Evolutionary conservation across 2,329 filamentous ascomycete genomes (phyloP).

Genomic region (Chrysoporthe deuterocubensis): DNA sequence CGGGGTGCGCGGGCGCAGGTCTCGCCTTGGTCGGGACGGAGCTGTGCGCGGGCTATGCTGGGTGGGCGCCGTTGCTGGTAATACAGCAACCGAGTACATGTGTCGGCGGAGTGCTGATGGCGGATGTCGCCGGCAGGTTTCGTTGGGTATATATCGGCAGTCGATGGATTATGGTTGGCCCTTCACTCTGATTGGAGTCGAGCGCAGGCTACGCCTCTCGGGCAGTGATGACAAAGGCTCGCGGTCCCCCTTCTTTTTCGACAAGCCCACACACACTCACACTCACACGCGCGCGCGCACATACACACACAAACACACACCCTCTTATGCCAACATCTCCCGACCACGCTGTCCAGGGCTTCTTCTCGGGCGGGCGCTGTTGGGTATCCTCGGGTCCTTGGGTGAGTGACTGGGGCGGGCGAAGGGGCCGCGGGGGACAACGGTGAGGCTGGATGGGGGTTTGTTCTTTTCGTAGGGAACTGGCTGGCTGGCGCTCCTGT

Average conservation of each 20-base stretch:
- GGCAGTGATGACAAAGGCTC: constrained; percentile 27
- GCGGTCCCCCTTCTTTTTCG: constrained; percentile 16
- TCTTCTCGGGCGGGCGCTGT: background rate
- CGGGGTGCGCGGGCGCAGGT: constrained; percentile 36
- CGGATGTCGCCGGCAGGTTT: constrained; percentile 30
- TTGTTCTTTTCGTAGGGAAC: background rate
- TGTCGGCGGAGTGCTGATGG: constrained; percentile 37
- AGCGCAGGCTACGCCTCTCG: background rate
- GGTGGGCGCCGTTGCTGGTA: constrained; percentile 37
- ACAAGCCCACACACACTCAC: constrained; percentile 12
- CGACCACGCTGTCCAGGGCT: constrained; percentile 20
- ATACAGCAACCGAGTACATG: constrained; percentile 42
- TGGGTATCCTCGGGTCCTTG: background rate
- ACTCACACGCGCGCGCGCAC: background rate
- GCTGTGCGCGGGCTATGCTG: constrained; percentile 34
- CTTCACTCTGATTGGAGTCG: constrained; percentile 15
- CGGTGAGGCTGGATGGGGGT: background rate
- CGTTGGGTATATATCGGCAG: constrained; percentile 26
- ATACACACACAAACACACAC: background rate
- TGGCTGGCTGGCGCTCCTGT: constrained; percentile 41
- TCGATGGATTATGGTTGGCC: constrained; percentile 26
- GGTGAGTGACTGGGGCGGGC: background rate
- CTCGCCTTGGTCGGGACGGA: constrained; percentile 38
- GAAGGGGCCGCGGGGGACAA: background rate
- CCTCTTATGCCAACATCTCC: constrained; percentile 23